These are phyloP conservation scores for Heliamphora ciliata DNA, from an alignment of 179 eudicot genomes.

Conservation along the genomic window DNA sequence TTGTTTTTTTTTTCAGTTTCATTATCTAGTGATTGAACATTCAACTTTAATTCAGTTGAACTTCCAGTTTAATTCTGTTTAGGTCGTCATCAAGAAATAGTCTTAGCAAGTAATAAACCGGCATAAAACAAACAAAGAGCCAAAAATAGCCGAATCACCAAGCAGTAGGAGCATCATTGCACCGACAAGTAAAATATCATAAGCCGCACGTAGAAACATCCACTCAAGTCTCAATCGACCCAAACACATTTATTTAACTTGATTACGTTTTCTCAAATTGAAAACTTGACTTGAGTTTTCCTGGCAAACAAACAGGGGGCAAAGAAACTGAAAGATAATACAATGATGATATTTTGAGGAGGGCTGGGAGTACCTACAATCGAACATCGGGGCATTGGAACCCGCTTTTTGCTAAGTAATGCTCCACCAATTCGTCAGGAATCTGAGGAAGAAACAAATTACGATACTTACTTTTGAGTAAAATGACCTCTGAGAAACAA, in stretches of 20 bases:
- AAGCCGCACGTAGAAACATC: background rate
- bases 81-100: background rate
- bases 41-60: background rate
- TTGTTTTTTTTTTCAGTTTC: too few species aligned
- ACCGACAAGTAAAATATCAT: background rate
- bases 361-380: conserved; percentile 41
- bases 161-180: background rate
- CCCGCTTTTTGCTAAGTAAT: conserved; percentile 83
- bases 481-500: background rate
- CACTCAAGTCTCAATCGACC: too few species aligned
- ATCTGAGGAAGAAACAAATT: conserved; percentile 32
- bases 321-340: background rate
- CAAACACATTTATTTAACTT: too few species aligned
- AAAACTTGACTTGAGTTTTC: too few species aligned
- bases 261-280: too few species aligned
- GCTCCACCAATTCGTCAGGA: conserved; percentile 93
- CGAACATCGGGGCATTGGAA: conserved; percentile 87
- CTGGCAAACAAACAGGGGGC: background rate
- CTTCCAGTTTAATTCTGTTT: background rate
- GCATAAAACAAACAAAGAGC: background rate
- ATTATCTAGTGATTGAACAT: background rate
- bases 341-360: background rate
- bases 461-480: background rate
- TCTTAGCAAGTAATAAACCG: background rate
- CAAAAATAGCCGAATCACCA: background rate